A percentile compares a stretch with the other conserved stretches of the same genome.
phyloP scores from a whole-genome alignment of 202 grass and related monocot genomes.

The Setaria italica region DNA sequence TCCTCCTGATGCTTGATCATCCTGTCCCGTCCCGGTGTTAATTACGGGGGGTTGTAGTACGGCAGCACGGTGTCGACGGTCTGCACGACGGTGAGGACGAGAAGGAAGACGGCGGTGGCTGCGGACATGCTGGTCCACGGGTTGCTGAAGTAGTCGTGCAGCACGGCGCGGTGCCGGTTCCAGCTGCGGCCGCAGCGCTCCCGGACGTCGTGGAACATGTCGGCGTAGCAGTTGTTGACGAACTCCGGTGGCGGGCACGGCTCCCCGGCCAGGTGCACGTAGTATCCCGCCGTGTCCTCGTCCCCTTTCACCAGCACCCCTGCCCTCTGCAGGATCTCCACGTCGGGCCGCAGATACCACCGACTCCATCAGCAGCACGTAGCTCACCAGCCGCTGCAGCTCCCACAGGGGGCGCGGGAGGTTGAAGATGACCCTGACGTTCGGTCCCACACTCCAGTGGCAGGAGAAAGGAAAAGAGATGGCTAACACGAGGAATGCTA shows the following conservation, averaged over 20 bases:
- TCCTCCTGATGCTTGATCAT: background rate
- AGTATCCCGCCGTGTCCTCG: constrained; percentile 57
- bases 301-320: constrained; percentile 49
- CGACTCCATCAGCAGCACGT: constrained; percentile 61
- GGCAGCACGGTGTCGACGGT: constrained; percentile 68
- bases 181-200: constrained; percentile 43
- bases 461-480: too few relatives aligned
- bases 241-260: constrained; percentile 50
- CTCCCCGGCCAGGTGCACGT: constrained; percentile 51
- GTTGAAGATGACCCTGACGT: too few relatives aligned
- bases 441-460: too few relatives aligned
- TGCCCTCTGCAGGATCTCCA: constrained; percentile 49
- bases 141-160: constrained; percentile 77
- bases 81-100: constrained; percentile 68
- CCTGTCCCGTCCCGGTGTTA: background rate
- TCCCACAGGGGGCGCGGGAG: constrained; percentile 6
- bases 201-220: constrained; percentile 42
- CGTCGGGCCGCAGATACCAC: constrained; percentile 54
- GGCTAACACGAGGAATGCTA: too few relatives aligned
- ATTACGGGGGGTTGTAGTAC: constrained; percentile 1
- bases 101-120: constrained; percentile 59
- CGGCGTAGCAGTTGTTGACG: constrained; percentile 54
- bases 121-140: constrained; percentile 75
- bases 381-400: constrained; percentile 57
- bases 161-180: constrained; percentile 60